Conservation (phyloP, 202 grass and related monocot species). For the Saccharum hybrid region DNA sequence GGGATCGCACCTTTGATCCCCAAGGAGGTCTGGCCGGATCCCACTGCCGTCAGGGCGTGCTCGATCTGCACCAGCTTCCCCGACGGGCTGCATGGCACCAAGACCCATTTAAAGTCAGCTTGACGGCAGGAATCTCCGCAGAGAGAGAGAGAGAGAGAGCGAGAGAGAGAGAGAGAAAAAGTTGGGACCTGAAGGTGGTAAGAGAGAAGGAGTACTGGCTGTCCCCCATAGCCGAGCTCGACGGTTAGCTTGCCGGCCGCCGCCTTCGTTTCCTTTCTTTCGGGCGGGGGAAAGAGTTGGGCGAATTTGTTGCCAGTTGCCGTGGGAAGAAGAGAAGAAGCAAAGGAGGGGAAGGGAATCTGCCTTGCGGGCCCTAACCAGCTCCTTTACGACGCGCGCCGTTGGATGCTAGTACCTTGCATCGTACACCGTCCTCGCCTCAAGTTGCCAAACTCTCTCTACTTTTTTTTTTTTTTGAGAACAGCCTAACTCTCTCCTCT, state of each 20-base stretch:
- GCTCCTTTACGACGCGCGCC: neutral
- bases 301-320: neutral
- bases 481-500: too few relatives aligned
- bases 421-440: too few relatives aligned
- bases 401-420: too few relatives aligned
- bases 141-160: neutral
- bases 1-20: slow-evolving; percentile 70
- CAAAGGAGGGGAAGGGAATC: neutral
- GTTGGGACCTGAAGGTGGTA: slow-evolving; percentile 70
- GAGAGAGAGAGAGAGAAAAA: neutral
- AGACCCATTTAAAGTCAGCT: neutral
- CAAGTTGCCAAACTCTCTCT: too few relatives aligned
- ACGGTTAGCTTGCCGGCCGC: neutral
- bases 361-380: too few relatives aligned
- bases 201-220: slow-evolving; percentile 82
- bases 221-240: slow-evolving; percentile 54
- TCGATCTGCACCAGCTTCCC: slow-evolving; percentile 98
- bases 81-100: slow-evolving; percentile 53
- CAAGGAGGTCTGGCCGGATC: slow-evolving; percentile 89
- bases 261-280: neutral
- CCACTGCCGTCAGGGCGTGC: slow-evolving; percentile 85
- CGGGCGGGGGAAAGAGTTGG: neutral
- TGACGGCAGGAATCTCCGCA: neutral
- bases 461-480: too few relatives aligned
- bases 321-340: too few relatives aligned